Base-by-base conservation (phyloP, 106 monocot genomes). In the Acanthochlamys bracteata region DNA sequence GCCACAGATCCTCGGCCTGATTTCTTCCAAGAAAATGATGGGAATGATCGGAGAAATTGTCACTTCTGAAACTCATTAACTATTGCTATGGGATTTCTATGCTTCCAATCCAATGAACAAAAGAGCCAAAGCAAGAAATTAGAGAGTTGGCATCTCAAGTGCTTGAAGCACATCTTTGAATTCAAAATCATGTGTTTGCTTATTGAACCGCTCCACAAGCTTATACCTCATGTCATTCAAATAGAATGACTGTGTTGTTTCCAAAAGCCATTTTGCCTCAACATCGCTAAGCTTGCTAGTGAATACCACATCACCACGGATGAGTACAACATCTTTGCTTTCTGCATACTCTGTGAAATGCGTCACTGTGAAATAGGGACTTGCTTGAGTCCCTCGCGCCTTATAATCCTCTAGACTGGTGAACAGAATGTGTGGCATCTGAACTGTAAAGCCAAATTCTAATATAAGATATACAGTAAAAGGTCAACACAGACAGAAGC, bases 391-490 rank as follows among this genome's bases (percentile, higher is more conserved):
- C 59, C 95, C 95, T 72, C 87, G 84, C 25, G 87, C 90, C 53
- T 95, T 95, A 78, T 95, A 95, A 74, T 95, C 95, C 71, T 95
- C 95, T 66, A 90, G 84, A 10, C 95, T 82, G 3, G 95, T 95
- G 71, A 95, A 82, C 39, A 95, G 53, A 61, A 95, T 80, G 74
- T 88, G 78, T 10, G 95, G 95, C 79, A 84, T 95, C 74, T 90
- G 84, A 41, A 84, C 95, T 95, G 80, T 23, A 73, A 53, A 53
- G 64, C 55, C 4, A 21, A 73, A 39, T 24, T 22, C 49, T 19
- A 43, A 16, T 45, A 46, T 57, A 10, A 12, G 11, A 68, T 41
- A 19, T 15, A 68, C 15, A 9, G 7, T 45, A 45, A 45, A 45
- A n/a, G n/a, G n/a, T n/a, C n/a, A n/a, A n/a, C n/a, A n/a, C n/a